These are phyloP conservation scores for Pyrenophora seminiperda DNA, from an alignment of 2,329 filamentous ascomycete genomes.

Conservation along the genomic window DNA sequence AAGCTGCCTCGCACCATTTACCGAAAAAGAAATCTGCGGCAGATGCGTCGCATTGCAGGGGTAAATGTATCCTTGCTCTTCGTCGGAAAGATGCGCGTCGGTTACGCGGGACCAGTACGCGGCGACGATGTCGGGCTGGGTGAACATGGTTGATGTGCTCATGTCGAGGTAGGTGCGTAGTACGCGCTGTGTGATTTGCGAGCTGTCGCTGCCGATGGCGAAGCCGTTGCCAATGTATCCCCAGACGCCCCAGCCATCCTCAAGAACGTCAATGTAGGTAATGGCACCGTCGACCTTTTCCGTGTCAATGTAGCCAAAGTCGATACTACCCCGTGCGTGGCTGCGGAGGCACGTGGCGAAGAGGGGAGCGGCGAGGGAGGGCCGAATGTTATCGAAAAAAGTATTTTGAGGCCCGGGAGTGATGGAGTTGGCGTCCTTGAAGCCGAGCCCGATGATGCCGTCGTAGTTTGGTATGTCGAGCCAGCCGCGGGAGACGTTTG, in stretches of 20 bases:
- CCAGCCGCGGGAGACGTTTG: neutral
- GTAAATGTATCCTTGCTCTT: neutral
- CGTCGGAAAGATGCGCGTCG: neutral
- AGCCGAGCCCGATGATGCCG: neutral
- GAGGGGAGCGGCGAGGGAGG: neutral
- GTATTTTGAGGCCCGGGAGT: neutral
- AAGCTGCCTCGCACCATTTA: neutral
- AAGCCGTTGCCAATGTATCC: neutral
- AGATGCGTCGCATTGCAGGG: neutral
- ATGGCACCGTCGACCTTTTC: neutral
- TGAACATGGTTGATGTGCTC: neutral
- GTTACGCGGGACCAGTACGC: neutral
- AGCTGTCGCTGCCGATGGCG: neutral
- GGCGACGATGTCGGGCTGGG: neutral
- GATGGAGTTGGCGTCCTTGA: neutral
- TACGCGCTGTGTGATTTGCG: neutral
- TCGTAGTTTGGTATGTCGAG: neutral
- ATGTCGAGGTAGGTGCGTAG: neutral
- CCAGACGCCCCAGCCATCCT: neutral
- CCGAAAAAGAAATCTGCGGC: neutral
- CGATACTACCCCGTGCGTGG: neutral
- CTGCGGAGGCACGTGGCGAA: neutral
- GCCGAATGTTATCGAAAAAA: neutral
- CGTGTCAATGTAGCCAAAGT: neutral
- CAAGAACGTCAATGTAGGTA: neutral